Evolutionary conservation across 129 eudicot species (phyloP).

Genomic region (Helianthus tuberosus): DNA sequence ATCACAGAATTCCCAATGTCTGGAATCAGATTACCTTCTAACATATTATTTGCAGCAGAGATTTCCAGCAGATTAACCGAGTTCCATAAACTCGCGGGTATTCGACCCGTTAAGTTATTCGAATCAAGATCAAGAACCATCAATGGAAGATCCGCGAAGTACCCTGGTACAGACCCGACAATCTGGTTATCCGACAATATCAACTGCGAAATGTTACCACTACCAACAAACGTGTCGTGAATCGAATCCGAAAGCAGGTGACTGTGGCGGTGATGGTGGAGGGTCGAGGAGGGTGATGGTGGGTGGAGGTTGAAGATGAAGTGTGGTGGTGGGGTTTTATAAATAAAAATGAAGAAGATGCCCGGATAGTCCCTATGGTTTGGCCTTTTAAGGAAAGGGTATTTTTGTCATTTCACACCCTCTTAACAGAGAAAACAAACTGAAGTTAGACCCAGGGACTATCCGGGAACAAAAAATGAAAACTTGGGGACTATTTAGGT

Average conservation of each 20-base stretch:
- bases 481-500: too few relatives aligned
- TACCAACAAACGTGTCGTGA: constrained; percentile 48
- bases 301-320: too few relatives aligned
- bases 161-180: constrained; percentile 49
- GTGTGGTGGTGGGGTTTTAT: too few relatives aligned
- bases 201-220: constrained; percentile 55
- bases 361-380: too few relatives aligned
- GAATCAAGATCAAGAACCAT: constrained; percentile 74
- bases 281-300: too few relatives aligned
- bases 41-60: constrained; percentile 63
- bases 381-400: too few relatives aligned
- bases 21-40: constrained; percentile 48
- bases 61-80: constrained; percentile 54
- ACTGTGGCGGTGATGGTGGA: too few relatives aligned
- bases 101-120: constrained; percentile 59
- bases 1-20: constrained; percentile 48
- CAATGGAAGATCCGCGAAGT: constrained; percentile 47
- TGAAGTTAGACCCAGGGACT: too few relatives aligned
- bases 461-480: too few relatives aligned
- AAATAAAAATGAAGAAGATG: too few relatives aligned
- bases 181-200: constrained; percentile 58
- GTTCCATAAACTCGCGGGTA: constrained; percentile 59
- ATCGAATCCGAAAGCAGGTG: constrained; percentile 54
- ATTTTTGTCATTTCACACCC: too few relatives aligned
- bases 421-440: too few relatives aligned